These are phyloP conservation scores for Hypoxylon sp. DNA, from an alignment of 2,329 filamentous ascomycete genomes.

Conservation along the genomic window DNA sequence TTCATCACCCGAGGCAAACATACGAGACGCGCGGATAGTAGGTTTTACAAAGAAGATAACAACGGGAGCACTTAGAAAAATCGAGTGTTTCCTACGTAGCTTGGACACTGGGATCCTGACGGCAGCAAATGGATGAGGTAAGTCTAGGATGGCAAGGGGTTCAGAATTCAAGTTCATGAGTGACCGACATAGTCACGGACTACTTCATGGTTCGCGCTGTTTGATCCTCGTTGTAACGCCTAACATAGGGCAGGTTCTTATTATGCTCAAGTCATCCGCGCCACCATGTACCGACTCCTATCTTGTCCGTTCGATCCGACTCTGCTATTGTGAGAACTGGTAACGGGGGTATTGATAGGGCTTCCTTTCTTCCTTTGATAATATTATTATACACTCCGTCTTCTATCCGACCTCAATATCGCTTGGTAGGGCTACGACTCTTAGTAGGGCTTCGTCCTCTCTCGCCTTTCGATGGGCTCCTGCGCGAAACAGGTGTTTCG, in stretches of 20 bases:
- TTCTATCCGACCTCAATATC: slow-evolving; percentile 48
- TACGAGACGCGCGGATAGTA: too few species aligned
- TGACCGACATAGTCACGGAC: neutral
- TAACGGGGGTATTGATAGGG: neutral
- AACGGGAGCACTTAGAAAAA: neutral
- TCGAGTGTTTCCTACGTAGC: neutral
- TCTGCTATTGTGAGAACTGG: neutral
- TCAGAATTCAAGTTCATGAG: neutral
- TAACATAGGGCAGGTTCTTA: slow-evolving; percentile 3
- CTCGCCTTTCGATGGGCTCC: slow-evolving; percentile 65
- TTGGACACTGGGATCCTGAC: neutral
- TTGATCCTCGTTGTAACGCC: slow-evolving; percentile 5
- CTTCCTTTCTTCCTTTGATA: neutral
- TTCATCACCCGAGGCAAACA: too few species aligned
- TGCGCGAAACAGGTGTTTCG: slow-evolving; percentile 51
- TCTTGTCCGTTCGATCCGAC: neutral
- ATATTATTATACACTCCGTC: slow-evolving; percentile 22
- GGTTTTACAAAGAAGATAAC: too few species aligned
- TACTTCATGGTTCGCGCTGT: neutral
- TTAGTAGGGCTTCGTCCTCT: slow-evolving; percentile 55
- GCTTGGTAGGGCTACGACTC: slow-evolving; percentile 64
- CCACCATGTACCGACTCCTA: neutral
- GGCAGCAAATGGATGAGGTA: neutral
- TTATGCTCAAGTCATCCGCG: slow-evolving; percentile 4
- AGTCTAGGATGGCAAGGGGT: neutral